Conservation (phyloP, 345 rosid species). For the Salix caprea region DNA sequence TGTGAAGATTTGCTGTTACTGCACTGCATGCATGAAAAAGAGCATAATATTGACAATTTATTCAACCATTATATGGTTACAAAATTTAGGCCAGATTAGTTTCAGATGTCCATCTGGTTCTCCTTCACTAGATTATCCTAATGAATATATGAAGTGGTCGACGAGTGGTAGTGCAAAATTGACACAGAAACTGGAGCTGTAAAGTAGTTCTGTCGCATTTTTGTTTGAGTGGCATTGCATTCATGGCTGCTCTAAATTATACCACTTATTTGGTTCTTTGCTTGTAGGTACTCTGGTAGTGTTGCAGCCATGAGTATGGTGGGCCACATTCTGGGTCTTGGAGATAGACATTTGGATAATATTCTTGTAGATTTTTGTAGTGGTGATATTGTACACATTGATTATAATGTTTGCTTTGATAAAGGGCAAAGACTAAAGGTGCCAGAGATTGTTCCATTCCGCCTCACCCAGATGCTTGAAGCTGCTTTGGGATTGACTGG, state of each 20-base stretch:
- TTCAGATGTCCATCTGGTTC: neutral
- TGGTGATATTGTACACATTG: slow-evolving; percentile 93
- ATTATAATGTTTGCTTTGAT: slow-evolving; percentile 94
- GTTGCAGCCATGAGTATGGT: slow-evolving; percentile 97
- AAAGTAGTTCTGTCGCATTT: neutral
- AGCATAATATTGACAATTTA: neutral
- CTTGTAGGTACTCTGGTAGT: slow-evolving; percentile 80
- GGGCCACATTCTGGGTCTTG: slow-evolving; percentile 87
- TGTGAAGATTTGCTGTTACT: neutral
- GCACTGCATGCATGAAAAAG: neutral
- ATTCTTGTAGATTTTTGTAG: slow-evolving; percentile 83
- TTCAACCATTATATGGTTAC: neutral
- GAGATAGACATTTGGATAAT: slow-evolving; percentile 94
- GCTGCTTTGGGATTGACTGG: slow-evolving; percentile 85
- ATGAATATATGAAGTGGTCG: neutral
- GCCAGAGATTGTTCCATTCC: slow-evolving; percentile 92
- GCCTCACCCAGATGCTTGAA: slow-evolving; percentile 86
- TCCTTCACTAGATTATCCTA: slow-evolving; percentile 2
- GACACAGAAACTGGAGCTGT: neutral
- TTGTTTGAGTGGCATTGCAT: neutral
- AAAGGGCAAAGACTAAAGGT: slow-evolving; percentile 84
- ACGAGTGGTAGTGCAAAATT: neutral
- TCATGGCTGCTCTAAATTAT: neutral
- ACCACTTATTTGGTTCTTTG: neutral
- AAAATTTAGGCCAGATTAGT: neutral